A percentile compares a stretch with the other conserved stretches of the same genome.
phyloP scores from a whole-genome alignment of 352 stramenopile genomes.

The Phytopythium montanum region DNA sequence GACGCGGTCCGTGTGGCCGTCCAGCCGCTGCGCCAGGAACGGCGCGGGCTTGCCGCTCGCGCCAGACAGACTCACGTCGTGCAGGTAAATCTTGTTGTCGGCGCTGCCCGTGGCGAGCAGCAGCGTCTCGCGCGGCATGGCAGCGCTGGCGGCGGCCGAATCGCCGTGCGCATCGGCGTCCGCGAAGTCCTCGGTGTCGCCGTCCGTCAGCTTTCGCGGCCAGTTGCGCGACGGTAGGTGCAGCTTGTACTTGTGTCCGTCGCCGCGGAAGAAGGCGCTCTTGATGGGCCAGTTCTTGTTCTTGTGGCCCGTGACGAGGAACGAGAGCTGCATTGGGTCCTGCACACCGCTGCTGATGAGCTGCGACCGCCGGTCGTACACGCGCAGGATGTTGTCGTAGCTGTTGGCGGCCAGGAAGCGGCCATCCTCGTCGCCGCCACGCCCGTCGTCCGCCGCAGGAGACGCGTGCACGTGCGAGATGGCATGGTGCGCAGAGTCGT shows the following conservation, averaged over 20 bases:
- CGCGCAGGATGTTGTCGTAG: constrained; percentile 88
- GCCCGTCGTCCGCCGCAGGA: constrained; percentile 49
- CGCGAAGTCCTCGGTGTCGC: constrained; percentile 67
- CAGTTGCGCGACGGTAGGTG: constrained; percentile 42
- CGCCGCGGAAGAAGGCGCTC: constrained; percentile 85
- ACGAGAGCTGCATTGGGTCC: constrained; percentile 78
- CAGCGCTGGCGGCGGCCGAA: constrained; percentile 21
- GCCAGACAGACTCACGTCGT: constrained; percentile 64
- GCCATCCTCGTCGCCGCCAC: constrained; percentile 58
- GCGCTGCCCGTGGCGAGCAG: constrained; percentile 83
- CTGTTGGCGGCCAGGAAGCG: constrained; percentile 84
- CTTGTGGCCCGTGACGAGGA: constrained; percentile 80
- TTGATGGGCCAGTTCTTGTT: constrained; percentile 92
- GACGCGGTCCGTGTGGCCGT: constrained; percentile 84
- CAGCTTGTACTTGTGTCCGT: constrained; percentile 87
- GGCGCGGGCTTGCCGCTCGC: constrained; percentile 32
- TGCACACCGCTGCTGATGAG: constrained; percentile 73
- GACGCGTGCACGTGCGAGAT: constrained; percentile 86
- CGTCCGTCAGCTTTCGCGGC: constrained; percentile 75
- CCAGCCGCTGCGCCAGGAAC: constrained; percentile 79
- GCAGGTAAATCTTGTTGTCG: constrained; percentile 87
- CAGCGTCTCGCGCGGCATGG: constrained; percentile 48
- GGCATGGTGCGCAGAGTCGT: constrained; percentile 69
- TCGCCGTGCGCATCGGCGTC: constrained; percentile 46
- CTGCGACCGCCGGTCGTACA: constrained; percentile 83